Percentiles rank a stretch among this genome's conserved stretches.
These are phyloP conservation scores for Xylariaceae sp. DNA, from an alignment of 2,329 filamentous ascomycete genomes.

Conservation along the genomic window DNA sequence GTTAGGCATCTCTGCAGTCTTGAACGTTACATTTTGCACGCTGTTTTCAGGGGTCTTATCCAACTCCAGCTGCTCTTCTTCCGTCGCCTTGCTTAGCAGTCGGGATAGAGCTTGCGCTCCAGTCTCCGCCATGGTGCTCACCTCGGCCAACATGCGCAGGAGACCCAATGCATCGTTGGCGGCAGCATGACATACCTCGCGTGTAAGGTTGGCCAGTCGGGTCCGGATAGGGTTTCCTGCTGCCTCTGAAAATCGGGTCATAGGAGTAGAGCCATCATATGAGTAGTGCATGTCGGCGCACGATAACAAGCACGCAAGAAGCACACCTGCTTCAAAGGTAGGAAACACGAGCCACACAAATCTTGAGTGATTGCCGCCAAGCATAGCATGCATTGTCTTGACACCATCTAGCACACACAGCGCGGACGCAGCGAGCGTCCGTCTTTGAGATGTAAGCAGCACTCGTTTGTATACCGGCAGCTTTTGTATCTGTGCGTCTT, in stretches of 20 bases:
- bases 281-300: neutral
- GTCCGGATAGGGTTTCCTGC: neutral
- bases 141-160: neutral
- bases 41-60: neutral
- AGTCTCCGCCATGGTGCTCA: neutral
- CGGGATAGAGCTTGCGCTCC: neutral
- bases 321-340: slow-evolving; percentile 18
- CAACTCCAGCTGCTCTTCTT: neutral
- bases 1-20: neutral
- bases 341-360: slow-evolving; percentile 10
- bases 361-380: slow-evolving; percentile 12
- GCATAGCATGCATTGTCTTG: slow-evolving; percentile 11
- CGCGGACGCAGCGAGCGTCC: slow-evolving; percentile 12
- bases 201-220: neutral
- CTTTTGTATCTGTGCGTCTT: neutral
- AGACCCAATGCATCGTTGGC: neutral
- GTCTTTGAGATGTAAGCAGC: slow-evolving; percentile 11
- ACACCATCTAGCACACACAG: slow-evolving; percentile 10
- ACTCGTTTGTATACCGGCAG: slow-evolving; percentile 16
- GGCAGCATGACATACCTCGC: neutral
- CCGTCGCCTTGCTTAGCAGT: neutral
- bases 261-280: neutral
- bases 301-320: slow-evolving; percentile 7
- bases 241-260: no score
- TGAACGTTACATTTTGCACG: neutral